Evolutionary conservation across 2,329 filamentous ascomycete genomes (phyloP).

Genomic region (Claviceps digitariae): DNA sequence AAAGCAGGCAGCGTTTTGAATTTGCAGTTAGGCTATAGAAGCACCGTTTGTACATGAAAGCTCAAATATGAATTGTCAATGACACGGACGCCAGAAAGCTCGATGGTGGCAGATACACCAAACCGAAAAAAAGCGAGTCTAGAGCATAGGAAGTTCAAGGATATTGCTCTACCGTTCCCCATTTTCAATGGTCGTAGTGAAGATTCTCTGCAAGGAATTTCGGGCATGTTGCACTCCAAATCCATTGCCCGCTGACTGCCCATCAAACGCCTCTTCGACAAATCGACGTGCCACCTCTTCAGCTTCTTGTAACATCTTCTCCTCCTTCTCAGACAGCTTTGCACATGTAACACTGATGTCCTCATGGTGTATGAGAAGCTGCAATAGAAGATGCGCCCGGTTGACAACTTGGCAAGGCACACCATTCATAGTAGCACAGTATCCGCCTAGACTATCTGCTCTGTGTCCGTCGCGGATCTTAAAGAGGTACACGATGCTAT

Average conservation of each 20-base stretch:
- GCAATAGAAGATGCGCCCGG: constrained; percentile 60
- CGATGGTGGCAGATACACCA: not conserved
- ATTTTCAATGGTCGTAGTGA: not conserved
- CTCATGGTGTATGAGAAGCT: constrained; percentile 56
- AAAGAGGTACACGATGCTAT: constrained; percentile 64
- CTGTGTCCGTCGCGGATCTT: constrained; percentile 54
- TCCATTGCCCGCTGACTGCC: not conserved
- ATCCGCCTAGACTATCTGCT: constrained; percentile 69
- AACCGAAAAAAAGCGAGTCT: too few relatives aligned
- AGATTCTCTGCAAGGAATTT: not conserved
- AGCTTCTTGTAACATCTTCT: constrained; percentile 52
- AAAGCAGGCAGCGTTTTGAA: too few relatives aligned
- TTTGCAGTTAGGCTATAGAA: not conserved
- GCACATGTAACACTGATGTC: constrained; percentile 64
- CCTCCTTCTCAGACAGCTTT: constrained; percentile 49
- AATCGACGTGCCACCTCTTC: constrained; percentile 47
- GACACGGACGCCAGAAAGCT: not conserved
- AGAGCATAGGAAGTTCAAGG: not conserved
- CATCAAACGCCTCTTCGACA: constrained; percentile 20
- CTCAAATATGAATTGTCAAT: not conserved
- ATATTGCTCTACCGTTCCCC: not conserved
- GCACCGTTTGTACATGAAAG: not conserved
- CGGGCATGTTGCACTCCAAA: constrained; percentile 9
- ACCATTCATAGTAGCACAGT: constrained; percentile 78
- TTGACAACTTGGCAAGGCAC: constrained; percentile 58